Percentiles rank a stretch among this genome's conserved stretches.
These are phyloP conservation scores for Cladosporium phlei DNA, from an alignment of 2,329 filamentous ascomycete species.

Conservation along the genomic window DNA sequence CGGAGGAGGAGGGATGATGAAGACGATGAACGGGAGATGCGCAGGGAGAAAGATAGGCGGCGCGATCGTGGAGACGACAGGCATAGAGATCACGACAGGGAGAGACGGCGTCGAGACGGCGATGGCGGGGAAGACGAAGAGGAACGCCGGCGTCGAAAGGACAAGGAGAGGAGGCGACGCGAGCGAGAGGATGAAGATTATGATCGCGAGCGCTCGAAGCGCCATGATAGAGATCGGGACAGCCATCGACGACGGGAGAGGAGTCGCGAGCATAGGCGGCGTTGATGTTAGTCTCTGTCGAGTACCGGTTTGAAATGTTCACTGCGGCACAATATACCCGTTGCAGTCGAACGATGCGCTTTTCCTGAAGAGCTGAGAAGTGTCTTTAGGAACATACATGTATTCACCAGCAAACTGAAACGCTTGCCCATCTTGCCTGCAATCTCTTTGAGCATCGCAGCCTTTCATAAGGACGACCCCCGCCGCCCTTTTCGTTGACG, in stretches of 20 bases:
- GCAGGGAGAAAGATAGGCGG: slow-evolving; percentile 12
- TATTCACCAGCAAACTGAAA: too few species aligned
- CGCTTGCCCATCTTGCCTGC: too few species aligned
- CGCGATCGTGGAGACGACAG: slow-evolving; percentile 2
- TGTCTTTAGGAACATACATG: too few species aligned
- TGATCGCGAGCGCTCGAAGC: slow-evolving; percentile 18
- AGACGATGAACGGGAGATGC: slow-evolving; percentile 12
- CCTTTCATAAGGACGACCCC: too few species aligned
- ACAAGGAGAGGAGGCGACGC: slow-evolving; percentile 21
- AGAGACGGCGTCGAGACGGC: slow-evolving; percentile 20
- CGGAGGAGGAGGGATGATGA: slow-evolving; percentile 20
- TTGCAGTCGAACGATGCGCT: too few species aligned
- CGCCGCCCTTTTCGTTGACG: too few species aligned
- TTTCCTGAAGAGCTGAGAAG: too few species aligned
- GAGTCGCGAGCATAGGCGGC: slow-evolving; percentile 16
- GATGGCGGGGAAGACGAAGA: slow-evolving; percentile 27
- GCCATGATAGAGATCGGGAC: slow-evolving; percentile 22
- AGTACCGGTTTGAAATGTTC: too few species aligned
- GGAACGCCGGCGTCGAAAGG: slow-evolving; percentile 21
- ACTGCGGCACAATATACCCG: too few species aligned
- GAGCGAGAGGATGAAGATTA: slow-evolving; percentile 20
- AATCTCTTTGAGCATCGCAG: too few species aligned
- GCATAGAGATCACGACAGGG: slow-evolving; percentile 18
- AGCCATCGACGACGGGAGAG: slow-evolving; percentile 20
- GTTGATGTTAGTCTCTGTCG: too few species aligned